Evolutionary conservation across 345 rosid species (phyloP).

Genomic region (Moricandia moricandioides): DNA sequence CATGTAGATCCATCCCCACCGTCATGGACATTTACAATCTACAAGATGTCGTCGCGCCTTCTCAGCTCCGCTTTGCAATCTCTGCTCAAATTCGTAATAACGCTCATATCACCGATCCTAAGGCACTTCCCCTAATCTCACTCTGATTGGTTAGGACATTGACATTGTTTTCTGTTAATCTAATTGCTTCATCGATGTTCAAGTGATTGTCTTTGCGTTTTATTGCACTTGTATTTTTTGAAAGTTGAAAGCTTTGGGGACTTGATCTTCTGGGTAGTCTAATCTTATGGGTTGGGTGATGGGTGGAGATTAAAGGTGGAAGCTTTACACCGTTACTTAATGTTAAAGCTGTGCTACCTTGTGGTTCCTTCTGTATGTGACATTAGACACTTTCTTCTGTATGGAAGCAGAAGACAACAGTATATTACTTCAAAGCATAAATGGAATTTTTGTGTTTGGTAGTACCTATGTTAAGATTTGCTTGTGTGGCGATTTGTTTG

Average conservation of each 20-base stretch:
- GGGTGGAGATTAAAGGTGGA: conserved; percentile 8
- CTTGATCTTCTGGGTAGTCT: not conserved
- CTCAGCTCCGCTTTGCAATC: conserved; percentile 83
- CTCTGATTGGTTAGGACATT: conserved; percentile 10
- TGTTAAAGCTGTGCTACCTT: not conserved
- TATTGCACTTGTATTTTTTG: not conserved
- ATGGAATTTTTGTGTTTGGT: not conserved
- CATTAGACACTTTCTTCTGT: not conserved
- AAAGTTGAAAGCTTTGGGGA: not conserved
- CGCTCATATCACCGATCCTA: conserved; percentile 68
- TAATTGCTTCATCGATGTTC: not conserved
- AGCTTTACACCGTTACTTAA: conserved; percentile 6
- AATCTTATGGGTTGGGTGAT: not conserved
- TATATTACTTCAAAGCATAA: not conserved
- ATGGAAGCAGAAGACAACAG: not conserved
- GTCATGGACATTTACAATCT: conserved; percentile 89
- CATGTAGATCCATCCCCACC: conserved; percentile 78
- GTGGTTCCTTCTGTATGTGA: conserved; percentile 11
- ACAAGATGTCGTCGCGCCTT: conserved; percentile 64
- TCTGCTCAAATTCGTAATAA: conserved; percentile 84
- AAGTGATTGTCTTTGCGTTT: not conserved
- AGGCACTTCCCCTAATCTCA: conserved; percentile 46
- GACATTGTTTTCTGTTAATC: not conserved
- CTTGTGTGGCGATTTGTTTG: too few species aligned
- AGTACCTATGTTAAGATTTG: too few species aligned